Conservation (phyloP, 2,329 filamentous ascomycete genomes). For the Ophiocordyceps sinensis region DNA sequence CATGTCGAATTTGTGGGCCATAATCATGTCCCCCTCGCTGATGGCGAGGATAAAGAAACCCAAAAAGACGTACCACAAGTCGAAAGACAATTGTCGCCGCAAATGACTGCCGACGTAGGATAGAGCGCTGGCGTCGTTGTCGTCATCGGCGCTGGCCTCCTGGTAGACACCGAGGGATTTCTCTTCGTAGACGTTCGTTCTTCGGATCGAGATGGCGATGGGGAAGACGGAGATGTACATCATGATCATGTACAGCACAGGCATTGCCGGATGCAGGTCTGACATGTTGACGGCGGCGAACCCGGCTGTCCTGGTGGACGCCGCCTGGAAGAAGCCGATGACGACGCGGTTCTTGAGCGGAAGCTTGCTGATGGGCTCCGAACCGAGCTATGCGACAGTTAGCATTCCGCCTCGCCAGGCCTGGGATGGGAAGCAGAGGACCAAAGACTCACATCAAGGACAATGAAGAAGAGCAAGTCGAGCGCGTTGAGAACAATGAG, state of each 20-base stretch:
- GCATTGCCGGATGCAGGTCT: conserved; percentile 73
- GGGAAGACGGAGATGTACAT: conserved; percentile 99
- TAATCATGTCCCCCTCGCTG: conserved; percentile 61
- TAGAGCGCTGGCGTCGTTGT: conserved; percentile 40
- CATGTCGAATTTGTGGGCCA: conserved; percentile 48
- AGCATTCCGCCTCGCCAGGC: conserved; percentile 6
- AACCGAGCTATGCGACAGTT: conserved; percentile 44
- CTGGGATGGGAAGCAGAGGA: background rate
- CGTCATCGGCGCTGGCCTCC: conserved; percentile 30
- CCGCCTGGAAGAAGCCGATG: conserved; percentile 80
- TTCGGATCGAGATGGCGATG: conserved; percentile 85
- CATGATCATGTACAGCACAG: conserved; percentile 93
- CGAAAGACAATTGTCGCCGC: conserved; percentile 85
- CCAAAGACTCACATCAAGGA: conserved; percentile 59
- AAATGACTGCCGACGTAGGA: conserved; percentile 88
- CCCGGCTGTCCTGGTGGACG: conserved; percentile 78
- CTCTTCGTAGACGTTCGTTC: conserved; percentile 95
- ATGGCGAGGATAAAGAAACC: conserved; percentile 90
- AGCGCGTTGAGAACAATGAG: conserved; percentile 68
- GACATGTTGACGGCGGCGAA: conserved; percentile 71
- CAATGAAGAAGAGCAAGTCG: conserved; percentile 81
- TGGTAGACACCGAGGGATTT: conserved; percentile 64
- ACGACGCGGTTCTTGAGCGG: conserved; percentile 64
- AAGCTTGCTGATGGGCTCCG: conserved; percentile 50
- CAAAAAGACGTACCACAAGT: conserved; percentile 92